phyloP scores from a whole-genome alignment of 306 rosid genomes.

The Calophaca sinica region DNA sequence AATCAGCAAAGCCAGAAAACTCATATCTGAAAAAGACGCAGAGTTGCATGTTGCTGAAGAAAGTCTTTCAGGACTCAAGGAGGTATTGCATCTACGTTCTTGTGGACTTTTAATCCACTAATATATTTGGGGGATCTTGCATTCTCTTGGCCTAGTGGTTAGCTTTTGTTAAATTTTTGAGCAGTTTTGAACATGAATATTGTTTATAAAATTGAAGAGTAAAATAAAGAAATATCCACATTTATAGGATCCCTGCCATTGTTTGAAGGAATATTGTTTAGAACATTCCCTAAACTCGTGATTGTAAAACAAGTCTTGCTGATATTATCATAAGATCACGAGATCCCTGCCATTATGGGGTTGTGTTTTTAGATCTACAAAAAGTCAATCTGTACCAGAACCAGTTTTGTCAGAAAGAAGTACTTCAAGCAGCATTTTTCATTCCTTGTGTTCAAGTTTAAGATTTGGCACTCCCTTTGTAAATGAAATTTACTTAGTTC shows the following conservation, averaged over 20 bases:
- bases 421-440: slow-evolving; percentile 3
- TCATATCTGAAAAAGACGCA: slow-evolving; percentile 72
- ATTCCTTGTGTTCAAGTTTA: not conserved
- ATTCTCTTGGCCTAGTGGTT: slow-evolving; percentile 31
- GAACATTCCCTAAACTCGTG: slow-evolving; percentile 15
- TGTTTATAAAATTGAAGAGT: slow-evolving; percentile 30
- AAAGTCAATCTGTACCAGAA: slow-evolving; percentile 14
- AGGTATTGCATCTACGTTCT: slow-evolving; percentile 62
- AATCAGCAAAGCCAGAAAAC: slow-evolving; percentile 75
- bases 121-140: slow-evolving; percentile 39
- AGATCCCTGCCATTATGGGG: not conserved
- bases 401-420: slow-evolving; percentile 27
- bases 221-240: slow-evolving; percentile 16
- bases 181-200: slow-evolving; percentile 18
- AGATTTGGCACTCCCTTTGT: slow-evolving; percentile 7
- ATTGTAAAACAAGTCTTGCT: not conserved
- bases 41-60: slow-evolving; percentile 82
- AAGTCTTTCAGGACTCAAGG: slow-evolving; percentile 83
- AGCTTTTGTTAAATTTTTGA: not conserved
- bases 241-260: too few relatives aligned
- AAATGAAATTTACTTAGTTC: slow-evolving; percentile 2
- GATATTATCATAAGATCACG: slow-evolving; percentile 25
- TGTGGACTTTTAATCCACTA: slow-evolving; percentile 37
- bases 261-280: not conserved
- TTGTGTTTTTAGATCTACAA: slow-evolving; percentile 19